Evolutionary conservation across 257 asterid genomes (phyloP).

Genomic region (Dorcoceras hygrometricum): DNA sequence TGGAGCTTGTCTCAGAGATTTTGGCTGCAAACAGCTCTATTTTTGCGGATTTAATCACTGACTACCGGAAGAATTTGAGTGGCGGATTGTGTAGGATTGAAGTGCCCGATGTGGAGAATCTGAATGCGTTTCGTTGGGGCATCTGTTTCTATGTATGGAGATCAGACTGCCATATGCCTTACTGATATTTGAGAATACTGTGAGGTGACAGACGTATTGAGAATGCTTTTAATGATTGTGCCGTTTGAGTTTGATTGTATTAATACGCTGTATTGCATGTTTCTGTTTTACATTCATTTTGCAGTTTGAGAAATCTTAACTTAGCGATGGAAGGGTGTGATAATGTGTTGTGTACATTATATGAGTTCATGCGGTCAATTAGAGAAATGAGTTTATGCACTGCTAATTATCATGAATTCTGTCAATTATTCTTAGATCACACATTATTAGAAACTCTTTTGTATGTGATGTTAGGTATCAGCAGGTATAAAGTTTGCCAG

Average conservation of each 20-base stretch:
- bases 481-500: constrained; percentile 65
- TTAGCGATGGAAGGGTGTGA: not conserved
- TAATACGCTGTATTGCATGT: not conserved
- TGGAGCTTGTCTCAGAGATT: not conserved
- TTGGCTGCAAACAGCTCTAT: not conserved
- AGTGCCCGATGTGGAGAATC: constrained; percentile 82
- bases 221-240: not conserved
- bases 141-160: too few species aligned
- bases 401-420: too few species aligned
- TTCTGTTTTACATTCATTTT: too few species aligned
- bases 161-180: too few species aligned
- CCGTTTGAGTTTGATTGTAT: not conserved
- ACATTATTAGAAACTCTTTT: constrained; percentile 15
- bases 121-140: constrained; percentile 49
- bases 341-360: not conserved
- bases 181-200: too few species aligned
- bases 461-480: constrained; percentile 50
- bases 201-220: too few species aligned
- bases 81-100: constrained; percentile 73
- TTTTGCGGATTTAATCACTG: not conserved
- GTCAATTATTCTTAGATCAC: not conserved
- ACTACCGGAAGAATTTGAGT: constrained; percentile 38
- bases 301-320: not conserved
- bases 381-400: not conserved
- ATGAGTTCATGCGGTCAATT: constrained; percentile 3